phyloP scores from a whole-genome alignment of 306 rosid genomes.

The Citrullus amarus region DNA sequence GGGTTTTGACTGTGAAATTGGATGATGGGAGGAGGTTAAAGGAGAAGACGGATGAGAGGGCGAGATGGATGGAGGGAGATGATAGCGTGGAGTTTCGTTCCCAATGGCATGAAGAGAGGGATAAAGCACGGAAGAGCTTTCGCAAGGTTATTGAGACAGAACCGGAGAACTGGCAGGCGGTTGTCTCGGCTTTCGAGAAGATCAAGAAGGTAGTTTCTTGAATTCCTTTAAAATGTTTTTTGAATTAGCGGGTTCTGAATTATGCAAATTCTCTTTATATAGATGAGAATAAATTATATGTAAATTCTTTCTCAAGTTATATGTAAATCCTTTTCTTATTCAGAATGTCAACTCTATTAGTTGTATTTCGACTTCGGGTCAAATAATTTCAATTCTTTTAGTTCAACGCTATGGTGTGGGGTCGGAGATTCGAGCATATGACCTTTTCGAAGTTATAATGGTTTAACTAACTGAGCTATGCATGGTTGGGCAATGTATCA shows the following conservation, averaged over 20 bases:
- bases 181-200: constrained; percentile 53
- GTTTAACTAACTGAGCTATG: too few relatives aligned
- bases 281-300: not conserved
- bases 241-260: not conserved
- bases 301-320: not conserved
- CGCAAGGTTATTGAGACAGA: constrained; percentile 58
- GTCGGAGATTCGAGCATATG: too few relatives aligned
- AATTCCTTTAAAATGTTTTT: not conserved
- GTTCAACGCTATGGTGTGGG: too few relatives aligned
- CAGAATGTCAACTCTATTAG: too few relatives aligned
- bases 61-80: constrained; percentile 47
- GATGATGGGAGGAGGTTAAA: constrained; percentile 65
- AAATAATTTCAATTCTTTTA: too few relatives aligned
- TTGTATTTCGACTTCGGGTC: too few relatives aligned
- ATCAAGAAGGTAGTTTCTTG: constrained; percentile 50
- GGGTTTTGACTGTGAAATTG: constrained; percentile 67
- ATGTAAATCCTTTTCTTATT: too few relatives aligned
- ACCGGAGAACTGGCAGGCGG: constrained; percentile 93
- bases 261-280: not conserved
- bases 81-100: constrained; percentile 39
- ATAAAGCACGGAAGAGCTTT: constrained; percentile 41
- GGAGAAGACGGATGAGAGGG: constrained; percentile 49
- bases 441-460: too few relatives aligned
- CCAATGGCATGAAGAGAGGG: constrained; percentile 81
- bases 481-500: not conserved